Percentiles rank a stretch among this genome's conserved stretches.
These are phyloP conservation scores for Delphinella strobiligena DNA, from an alignment of 2,329 filamentous ascomycete genomes.

Conservation along the genomic window DNA sequence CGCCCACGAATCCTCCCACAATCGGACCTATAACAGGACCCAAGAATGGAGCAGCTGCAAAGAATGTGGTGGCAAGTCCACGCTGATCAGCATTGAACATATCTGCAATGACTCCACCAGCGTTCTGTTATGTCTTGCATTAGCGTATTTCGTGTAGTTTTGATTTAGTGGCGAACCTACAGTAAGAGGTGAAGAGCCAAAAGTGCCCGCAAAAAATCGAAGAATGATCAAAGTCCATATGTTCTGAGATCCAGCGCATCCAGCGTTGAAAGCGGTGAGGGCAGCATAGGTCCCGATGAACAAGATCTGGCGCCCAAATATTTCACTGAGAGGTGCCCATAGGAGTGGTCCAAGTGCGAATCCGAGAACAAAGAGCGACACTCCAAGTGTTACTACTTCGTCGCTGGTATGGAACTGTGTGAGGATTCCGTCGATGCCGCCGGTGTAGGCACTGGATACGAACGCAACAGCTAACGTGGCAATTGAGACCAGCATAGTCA, in stretches of 20 bases:
- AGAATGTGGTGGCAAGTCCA: slow-evolving; percentile 46
- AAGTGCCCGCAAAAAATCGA: slow-evolving; percentile 32
- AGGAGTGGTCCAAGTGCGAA: slow-evolving; percentile 46
- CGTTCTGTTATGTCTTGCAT: slow-evolving; percentile 16
- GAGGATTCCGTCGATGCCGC: slow-evolving; percentile 43
- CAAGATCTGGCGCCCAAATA: slow-evolving; percentile 38
- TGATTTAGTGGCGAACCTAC: background rate
- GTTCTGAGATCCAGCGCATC: slow-evolving; percentile 30
- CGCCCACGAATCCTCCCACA: slow-evolving; percentile 55
- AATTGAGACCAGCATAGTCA: slow-evolving; percentile 50
- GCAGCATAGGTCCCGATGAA: slow-evolving; percentile 25
- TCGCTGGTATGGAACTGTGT: slow-evolving; percentile 39
- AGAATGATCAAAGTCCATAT: slow-evolving; percentile 33
- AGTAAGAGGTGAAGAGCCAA: slow-evolving; percentile 31
- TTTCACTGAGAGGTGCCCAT: slow-evolving; percentile 50
- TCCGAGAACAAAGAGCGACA: slow-evolving; percentile 54
- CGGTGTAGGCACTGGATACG: slow-evolving; percentile 55
- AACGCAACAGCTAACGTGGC: slow-evolving; percentile 59
- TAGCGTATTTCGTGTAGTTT: background rate
- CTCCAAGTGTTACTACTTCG: slow-evolving; percentile 47
- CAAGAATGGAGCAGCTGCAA: slow-evolving; percentile 56
- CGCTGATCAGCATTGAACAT: slow-evolving; percentile 30
- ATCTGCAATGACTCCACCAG: slow-evolving; percentile 36
- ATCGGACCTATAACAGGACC: slow-evolving; percentile 58
- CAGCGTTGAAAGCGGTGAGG: slow-evolving; percentile 30